These are phyloP conservation scores for Mucor irregularis DNA, from an alignment of 371 early-diverging fungal species.

Conservation along the genomic window DNA sequence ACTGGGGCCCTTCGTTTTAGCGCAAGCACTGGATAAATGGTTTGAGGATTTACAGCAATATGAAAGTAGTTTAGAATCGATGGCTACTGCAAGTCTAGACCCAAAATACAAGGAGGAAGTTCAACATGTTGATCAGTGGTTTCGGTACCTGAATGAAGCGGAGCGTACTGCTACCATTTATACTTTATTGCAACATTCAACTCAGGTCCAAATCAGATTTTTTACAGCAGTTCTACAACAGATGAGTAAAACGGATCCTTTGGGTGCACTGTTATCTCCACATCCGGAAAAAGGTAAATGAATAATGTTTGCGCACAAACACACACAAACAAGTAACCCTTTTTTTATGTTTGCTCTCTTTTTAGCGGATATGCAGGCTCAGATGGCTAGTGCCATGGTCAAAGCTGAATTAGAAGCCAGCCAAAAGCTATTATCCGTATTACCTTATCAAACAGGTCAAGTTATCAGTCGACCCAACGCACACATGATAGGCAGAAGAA, in stretches of 20 bases:
- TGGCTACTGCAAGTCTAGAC: slow-evolving; percentile 91
- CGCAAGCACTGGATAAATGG: slow-evolving; percentile 86
- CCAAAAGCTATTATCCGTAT: slow-evolving; percentile 49
- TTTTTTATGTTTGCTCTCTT: background rate
- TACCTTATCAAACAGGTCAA: slow-evolving; percentile 58
- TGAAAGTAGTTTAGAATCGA: slow-evolving; percentile 88
- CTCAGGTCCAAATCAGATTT: slow-evolving; percentile 89
- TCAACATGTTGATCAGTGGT: slow-evolving; percentile 94
- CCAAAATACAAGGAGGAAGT: slow-evolving; percentile 82
- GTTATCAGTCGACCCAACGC: slow-evolving; percentile 34
- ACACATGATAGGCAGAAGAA: slow-evolving; percentile 25
- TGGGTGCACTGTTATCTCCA: slow-evolving; percentile 60
- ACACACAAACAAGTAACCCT: slow-evolving; percentile 15
- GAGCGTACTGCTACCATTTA: slow-evolving; percentile 93
- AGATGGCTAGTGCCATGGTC: slow-evolving; percentile 60
- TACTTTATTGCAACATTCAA: slow-evolving; percentile 85
- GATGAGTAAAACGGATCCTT: slow-evolving; percentile 78
- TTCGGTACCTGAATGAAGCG: slow-evolving; percentile 83
- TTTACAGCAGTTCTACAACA: slow-evolving; percentile 90
- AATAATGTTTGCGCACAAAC: background rate
- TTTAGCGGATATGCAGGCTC: slow-evolving; percentile 53
- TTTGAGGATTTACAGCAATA: slow-evolving; percentile 89
- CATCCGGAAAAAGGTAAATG: slow-evolving; percentile 67
- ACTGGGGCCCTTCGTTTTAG: too few relatives aligned
- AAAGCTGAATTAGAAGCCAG: slow-evolving; percentile 67